Base-by-base conservation (phyloP, 176 grass and related monocot species). In the Juncus inflexus region DNA sequence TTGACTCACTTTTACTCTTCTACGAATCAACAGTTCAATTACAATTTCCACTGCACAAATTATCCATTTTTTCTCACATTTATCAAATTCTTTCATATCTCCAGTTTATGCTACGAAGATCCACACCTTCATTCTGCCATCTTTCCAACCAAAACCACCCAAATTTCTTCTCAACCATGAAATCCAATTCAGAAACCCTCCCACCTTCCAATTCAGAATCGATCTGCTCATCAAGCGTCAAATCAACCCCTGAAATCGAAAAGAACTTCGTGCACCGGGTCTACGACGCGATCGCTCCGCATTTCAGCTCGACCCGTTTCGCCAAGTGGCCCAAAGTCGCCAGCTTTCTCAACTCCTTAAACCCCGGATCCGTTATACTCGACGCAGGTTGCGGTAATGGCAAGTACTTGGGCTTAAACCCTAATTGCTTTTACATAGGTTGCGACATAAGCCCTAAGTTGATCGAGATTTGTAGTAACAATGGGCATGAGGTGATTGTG, bases 241-340 rank as follows among this genome's bases (percentile, higher is more conserved):
- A 86, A 68, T 77, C 72, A 55, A 97, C 88, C 3, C 87, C 92
- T 7, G 83, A 91, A 67, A 97, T 97, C 52, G 92, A 91, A 76
- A 97, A 86, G 68, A 89, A 79, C 57, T 91, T 91, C 45, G 85
- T 97, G 63, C 87, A 91, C 60, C 64, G 68, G 2, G 85, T 97
- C 64, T 97, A 97, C 15, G 94, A 91, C 62, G 84, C 88, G 37
- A 97, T 97, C 40, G 94, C 94, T n/a, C 94, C 94, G 1, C 94
- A 97, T 68, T 97, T 97, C 72, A 97, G 85, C 65, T 78, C 87
- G 9, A 97, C 88, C 1, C 65, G 94, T 6, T 97, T 97, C 66
- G 88, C 94, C 9, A 97, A 91, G 68, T 97, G 94, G 92, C 92
- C 92, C 9, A 97, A 91, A 84, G 92, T 91, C 51, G 84, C 82